These are phyloP conservation scores for Chlorella sp. DNA, from an alignment of 139 green algal genomes.

Conservation along the genomic window DNA sequence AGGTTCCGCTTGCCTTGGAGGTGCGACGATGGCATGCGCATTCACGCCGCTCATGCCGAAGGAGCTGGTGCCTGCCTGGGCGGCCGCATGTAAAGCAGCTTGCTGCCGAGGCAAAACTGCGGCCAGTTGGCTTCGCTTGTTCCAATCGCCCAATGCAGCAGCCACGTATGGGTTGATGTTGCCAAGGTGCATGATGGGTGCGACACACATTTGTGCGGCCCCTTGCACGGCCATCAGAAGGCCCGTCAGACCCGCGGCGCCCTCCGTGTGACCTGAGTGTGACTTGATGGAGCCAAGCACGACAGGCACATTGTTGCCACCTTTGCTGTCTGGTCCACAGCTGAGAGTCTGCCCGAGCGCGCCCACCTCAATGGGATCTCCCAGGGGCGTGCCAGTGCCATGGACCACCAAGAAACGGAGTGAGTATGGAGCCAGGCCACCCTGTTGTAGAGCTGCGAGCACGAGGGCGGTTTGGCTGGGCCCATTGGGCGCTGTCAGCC, in stretches of 20 bases:
- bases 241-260: constrained; percentile 67
- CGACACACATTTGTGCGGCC: constrained; percentile 82
- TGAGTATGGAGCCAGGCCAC: background rate
- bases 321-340: constrained; percentile 55
- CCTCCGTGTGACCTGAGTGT: constrained; percentile 67
- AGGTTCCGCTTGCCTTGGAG: background rate
- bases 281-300: constrained; percentile 55
- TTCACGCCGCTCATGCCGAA: constrained; percentile 67
- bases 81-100: background rate
- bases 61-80: constrained; percentile 47
- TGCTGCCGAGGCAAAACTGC: background rate
- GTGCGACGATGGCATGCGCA: constrained; percentile 43
- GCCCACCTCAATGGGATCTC: constrained; percentile 60
- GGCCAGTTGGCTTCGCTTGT: background rate
- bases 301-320: constrained; percentile 61
- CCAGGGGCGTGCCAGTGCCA: constrained; percentile 57
- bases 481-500: constrained; percentile 86
- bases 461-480: constrained; percentile 74
- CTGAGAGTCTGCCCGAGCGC: constrained; percentile 44
- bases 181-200: constrained; percentile 72
- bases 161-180: constrained; percentile 69
- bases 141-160: background rate
- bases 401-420: constrained; percentile 39
- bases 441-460: constrained; percentile 42
- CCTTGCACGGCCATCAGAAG: constrained; percentile 66